Conservation (phyloP, 2,329 filamentous ascomycete genomes). For the Talaromyces sp. region DNA sequence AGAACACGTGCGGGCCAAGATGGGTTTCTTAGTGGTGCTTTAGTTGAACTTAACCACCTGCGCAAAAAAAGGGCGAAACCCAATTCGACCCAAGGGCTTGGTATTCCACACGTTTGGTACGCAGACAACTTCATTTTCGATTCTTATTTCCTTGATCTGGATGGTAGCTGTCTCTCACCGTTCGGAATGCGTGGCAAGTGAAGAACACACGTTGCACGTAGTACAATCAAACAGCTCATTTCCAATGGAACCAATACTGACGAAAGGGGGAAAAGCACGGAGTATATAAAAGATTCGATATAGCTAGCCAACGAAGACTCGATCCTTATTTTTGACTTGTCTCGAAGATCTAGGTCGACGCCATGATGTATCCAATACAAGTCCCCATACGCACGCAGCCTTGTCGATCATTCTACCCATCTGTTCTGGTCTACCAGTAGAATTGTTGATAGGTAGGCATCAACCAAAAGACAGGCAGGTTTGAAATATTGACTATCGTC, state of each 20-base stretch:
- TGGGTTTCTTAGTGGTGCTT: not conserved
- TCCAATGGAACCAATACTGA: not conserved
- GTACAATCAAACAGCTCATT: not conserved
- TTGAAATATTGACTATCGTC: not conserved
- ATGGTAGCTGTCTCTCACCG: not conserved
- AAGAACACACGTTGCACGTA: not conserved
- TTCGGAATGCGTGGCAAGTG: not conserved
- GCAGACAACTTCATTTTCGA: not conserved
- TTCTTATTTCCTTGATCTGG: not conserved
- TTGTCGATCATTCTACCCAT: not conserved
- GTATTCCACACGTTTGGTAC: not conserved
- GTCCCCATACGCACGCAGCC: not conserved
- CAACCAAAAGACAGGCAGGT: not conserved
- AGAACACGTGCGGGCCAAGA: conserved; percentile 8
- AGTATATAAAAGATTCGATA: not conserved
- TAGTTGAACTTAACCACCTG: not conserved
- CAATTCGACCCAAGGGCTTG: not conserved
- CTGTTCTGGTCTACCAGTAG: not conserved
- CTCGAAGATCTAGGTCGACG: not conserved
- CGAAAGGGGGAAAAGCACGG: not conserved
- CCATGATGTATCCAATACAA: not conserved
- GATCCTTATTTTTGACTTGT: not conserved
- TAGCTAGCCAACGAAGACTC: not conserved
- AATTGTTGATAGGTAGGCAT: not conserved
- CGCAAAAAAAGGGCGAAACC: not conserved